These are phyloP conservation scores for Cladosporium sp. DNA, from an alignment of 2,329 filamentous ascomycete genomes.

Conservation along the genomic window DNA sequence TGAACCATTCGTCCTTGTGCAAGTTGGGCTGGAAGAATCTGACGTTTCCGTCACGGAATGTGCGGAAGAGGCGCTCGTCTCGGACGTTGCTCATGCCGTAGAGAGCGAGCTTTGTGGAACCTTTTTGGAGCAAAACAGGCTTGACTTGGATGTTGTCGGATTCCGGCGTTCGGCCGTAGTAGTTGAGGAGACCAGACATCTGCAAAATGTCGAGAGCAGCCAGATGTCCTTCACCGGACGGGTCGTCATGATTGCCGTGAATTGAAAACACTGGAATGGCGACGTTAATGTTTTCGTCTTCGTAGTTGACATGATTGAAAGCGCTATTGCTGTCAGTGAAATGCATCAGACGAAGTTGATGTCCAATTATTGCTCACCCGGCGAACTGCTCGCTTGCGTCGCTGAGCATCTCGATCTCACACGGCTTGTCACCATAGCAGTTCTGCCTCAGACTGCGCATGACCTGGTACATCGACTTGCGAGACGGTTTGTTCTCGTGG, in stretches of 20 bases:
- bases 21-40: conserved; percentile 84
- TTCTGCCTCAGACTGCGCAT: conserved; percentile 93
- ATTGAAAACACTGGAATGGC: conserved; percentile 98
- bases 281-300: conserved; percentile 95
- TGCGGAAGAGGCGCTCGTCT: conserved; percentile 91
- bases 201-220: conserved; percentile 90
- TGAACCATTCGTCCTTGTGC: conserved; percentile 91
- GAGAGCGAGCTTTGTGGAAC: conserved; percentile 84
- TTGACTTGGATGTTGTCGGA: conserved; percentile 92
- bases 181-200: conserved; percentile 88
- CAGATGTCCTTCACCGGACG: conserved; percentile 90
- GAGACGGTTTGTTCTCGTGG: conserved; percentile 95
- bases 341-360: background rate
- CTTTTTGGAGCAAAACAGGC: conserved; percentile 90
- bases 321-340: conserved; percentile 46
- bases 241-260: conserved; percentile 97
- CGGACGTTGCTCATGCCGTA: conserved; percentile 96
- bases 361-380: conserved; percentile 23
- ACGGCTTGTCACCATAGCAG: conserved; percentile 92
- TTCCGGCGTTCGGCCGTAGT: conserved; percentile 89
- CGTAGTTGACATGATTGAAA: conserved; percentile 95
- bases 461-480: conserved; percentile 95
- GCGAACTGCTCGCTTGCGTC: conserved; percentile 87
- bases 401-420: conserved; percentile 89
- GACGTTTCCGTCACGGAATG: conserved; percentile 88